Evolutionary conservation across 2,329 filamentous ascomycete species (phyloP).

Genomic region (Aaosphaeria arxii): DNA sequence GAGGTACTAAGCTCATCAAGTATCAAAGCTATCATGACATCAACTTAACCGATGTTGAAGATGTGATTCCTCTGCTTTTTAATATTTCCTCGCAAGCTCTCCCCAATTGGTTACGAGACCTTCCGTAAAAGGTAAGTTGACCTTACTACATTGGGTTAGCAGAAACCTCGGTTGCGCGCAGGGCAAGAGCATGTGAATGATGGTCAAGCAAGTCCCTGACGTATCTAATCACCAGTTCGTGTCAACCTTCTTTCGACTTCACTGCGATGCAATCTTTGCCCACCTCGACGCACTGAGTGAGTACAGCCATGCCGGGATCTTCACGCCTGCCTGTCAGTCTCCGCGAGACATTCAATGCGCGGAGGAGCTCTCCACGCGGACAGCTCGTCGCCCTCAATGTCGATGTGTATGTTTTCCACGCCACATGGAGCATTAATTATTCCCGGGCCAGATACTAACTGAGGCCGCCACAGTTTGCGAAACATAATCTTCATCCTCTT

Average conservation of each 20-base stretch:
- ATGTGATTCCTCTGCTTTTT: too few relatives aligned
- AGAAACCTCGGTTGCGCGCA: too few relatives aligned
- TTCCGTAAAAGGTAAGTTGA: too few relatives aligned
- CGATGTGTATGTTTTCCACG: slow-evolving; percentile 58
- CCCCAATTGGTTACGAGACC: too few relatives aligned
- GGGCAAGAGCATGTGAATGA: too few relatives aligned
- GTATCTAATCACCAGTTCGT: too few relatives aligned
- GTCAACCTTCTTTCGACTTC: background rate
- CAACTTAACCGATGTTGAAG: too few relatives aligned
- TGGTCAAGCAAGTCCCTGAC: too few relatives aligned
- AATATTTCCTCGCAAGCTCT: too few relatives aligned
- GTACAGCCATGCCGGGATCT: slow-evolving; percentile 49
- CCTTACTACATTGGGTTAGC: too few relatives aligned
- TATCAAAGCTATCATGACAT: too few relatives aligned
- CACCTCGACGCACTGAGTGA: background rate
- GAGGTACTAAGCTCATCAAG: too few relatives aligned
- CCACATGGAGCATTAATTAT: background rate
- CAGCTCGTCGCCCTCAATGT: slow-evolving; percentile 62
- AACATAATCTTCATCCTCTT: slow-evolving; percentile 90
- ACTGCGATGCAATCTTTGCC: slow-evolving; percentile 5
- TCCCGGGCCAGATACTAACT: background rate
- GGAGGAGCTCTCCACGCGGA: slow-evolving; percentile 55
- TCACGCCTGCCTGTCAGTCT: slow-evolving; percentile 70
- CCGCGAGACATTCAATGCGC: slow-evolving; percentile 64
- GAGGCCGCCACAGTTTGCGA: slow-evolving; percentile 57